Percentiles rank a stretch among this genome's conserved stretches.
These are phyloP conservation scores for Coemansia sp. DNA, from an alignment of 192 early-diverging fungal species.

Conservation along the genomic window DNA sequence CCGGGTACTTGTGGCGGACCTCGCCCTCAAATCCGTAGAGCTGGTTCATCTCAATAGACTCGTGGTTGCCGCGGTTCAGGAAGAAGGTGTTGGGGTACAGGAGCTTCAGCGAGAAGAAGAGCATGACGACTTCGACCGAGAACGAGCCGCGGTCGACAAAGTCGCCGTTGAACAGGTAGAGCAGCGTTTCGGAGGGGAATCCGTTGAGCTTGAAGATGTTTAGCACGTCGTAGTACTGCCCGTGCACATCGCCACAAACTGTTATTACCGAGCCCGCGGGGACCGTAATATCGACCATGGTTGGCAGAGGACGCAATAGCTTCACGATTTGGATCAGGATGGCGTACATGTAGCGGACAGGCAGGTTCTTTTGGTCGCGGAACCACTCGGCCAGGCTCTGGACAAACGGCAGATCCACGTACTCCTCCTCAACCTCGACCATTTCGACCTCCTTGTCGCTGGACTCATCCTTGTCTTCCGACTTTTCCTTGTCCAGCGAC, in stretches of 20 bases:
- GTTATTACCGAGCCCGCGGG: constrained; percentile 72
- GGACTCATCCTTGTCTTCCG: not conserved
- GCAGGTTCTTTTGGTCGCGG: constrained; percentile 88
- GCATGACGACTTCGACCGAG: constrained; percentile 93
- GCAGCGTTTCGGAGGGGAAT: constrained; percentile 74
- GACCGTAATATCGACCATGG: constrained; percentile 84
- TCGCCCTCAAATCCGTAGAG: constrained; percentile 99
- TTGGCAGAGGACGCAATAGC: constrained; percentile 71
- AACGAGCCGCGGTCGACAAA: constrained; percentile 99
- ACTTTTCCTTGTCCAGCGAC: not conserved
- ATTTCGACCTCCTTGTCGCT: constrained; percentile 12
- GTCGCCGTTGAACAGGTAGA: constrained; percentile 97
- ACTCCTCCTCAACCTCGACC: constrained; percentile 60
- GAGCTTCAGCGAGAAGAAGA: constrained; percentile 88
- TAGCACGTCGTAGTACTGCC: constrained; percentile 97
- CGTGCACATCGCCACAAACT: constrained; percentile 98
- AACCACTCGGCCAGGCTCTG: constrained; percentile 73
- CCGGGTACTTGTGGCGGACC: constrained; percentile 85
- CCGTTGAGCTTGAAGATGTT: constrained; percentile 96
- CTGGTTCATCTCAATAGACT: constrained; percentile 98
- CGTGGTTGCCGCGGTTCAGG: constrained; percentile 96
- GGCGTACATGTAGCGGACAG: constrained; percentile 82
- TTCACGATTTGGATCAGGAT: constrained; percentile 78
- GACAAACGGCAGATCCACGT: constrained; percentile 79
- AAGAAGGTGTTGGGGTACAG: constrained; percentile 84